phyloP scores from a whole-genome alignment of 805 yeast genomes.

The Huiozyma naganishii region DNA sequence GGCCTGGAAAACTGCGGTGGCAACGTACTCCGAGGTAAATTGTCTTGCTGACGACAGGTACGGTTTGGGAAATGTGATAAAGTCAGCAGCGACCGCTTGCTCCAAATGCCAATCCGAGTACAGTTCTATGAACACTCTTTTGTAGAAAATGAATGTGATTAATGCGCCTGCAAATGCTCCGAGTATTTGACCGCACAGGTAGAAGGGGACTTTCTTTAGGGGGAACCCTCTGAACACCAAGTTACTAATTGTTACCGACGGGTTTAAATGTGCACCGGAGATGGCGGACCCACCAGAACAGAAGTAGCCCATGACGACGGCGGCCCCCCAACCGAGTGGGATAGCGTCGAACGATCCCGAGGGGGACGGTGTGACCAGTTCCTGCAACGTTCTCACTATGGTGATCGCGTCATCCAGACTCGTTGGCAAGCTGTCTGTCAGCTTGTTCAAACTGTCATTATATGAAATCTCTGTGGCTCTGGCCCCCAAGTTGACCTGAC shows the following conservation, averaged over 20 bases:
- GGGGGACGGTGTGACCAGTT: conserved; percentile 6
- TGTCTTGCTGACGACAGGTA: conserved; percentile 35
- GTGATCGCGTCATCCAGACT: conserved; percentile 2
- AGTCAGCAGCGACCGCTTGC: conserved; percentile 33
- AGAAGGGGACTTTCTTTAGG: conserved; percentile 35
- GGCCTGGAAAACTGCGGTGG: conserved; percentile 35
- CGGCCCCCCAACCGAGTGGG: conserved; percentile 44
- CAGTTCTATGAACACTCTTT: conserved; percentile 25
- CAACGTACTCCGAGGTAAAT: conserved; percentile 38
- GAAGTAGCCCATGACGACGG: conserved; percentile 41
- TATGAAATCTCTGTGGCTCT: conserved; percentile 12
- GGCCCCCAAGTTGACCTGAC: conserved; percentile 33
- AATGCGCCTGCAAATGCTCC: conserved; percentile 41
- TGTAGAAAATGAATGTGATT: conserved; percentile 36
- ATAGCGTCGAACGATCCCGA: conserved; percentile 35
- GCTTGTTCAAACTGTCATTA: conserved; percentile 1
- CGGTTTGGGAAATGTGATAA: conserved; percentile 35
- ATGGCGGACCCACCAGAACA: conserved; percentile 40
- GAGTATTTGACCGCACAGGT: conserved; percentile 36
- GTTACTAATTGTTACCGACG: conserved; percentile 39
- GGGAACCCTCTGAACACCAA: conserved; percentile 44
- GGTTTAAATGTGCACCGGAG: conserved; percentile 50
- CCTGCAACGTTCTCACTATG: conserved; percentile 4
- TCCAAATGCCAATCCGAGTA: conserved; percentile 20
- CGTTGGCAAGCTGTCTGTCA: neutral